Evolutionary conservation across 768 basidiomycete genomes (phyloP).

Genomic region (Suillus ampliporus): DNA sequence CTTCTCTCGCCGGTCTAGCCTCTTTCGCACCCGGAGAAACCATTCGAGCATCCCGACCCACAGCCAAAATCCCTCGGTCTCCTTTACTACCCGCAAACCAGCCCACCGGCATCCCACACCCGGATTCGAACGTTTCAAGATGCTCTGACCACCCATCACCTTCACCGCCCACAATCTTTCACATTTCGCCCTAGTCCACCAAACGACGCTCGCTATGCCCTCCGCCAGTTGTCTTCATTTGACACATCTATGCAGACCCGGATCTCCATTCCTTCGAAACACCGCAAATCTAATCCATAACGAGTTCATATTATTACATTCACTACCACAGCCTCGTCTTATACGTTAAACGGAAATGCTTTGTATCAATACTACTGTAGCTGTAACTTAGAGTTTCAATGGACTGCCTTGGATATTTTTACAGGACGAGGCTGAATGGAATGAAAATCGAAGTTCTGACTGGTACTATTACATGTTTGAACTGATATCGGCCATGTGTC

Average conservation of each 20-base stretch:
- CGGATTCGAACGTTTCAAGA: constrained; percentile 17
- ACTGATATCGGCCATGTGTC: neutral
- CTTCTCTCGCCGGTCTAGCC: constrained; percentile 44
- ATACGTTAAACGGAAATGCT: constrained; percentile 10
- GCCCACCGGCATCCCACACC: constrained; percentile 18
- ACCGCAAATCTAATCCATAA: neutral
- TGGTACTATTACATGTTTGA: neutral
- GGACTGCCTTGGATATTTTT: neutral
- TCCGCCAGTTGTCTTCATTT: constrained; percentile 15
- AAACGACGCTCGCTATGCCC: constrained; percentile 13
- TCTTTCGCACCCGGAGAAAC: constrained; percentile 45
- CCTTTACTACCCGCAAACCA: constrained; percentile 35
- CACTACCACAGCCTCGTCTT: neutral
- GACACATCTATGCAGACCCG: constrained; percentile 7
- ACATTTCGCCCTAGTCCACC: neutral
- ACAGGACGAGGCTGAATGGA: neutral
- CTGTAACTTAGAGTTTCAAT: constrained; percentile 7
- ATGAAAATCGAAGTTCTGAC: neutral
- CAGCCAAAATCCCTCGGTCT: constrained; percentile 22
- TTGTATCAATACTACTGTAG: constrained; percentile 19
- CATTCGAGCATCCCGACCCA: constrained; percentile 40
- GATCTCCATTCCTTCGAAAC: constrained; percentile 4
- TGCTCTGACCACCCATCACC: constrained; percentile 4
- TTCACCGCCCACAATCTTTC: constrained; percentile 7
- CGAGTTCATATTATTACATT: neutral